These are phyloP conservation scores for Paramecium tetraurelia DNA, from an alignment of 73 alveolate genomes.

Conservation along the genomic window DNA sequence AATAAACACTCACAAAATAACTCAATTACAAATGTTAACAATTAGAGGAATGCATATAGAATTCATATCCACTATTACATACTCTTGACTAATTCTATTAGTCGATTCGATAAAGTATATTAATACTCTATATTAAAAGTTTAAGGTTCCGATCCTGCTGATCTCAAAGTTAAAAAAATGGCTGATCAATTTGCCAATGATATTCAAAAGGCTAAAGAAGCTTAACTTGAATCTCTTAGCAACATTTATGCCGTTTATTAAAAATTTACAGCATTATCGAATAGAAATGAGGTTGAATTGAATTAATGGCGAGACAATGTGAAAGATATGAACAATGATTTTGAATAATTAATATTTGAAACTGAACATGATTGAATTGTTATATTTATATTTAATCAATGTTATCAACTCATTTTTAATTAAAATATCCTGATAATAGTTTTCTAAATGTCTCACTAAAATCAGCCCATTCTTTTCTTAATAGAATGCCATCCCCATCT, in stretches of 20 bases:
- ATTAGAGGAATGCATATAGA: constrained; percentile 18
- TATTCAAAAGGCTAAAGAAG: constrained; percentile 19
- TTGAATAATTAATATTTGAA: constrained; percentile 37
- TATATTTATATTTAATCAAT: background rate
- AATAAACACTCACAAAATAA: constrained; percentile 17
- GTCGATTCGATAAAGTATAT: constrained; percentile 21
- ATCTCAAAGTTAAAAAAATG: constrained; percentile 6
- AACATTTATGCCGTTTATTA: background rate
- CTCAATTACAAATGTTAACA: background rate
- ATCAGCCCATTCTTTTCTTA: constrained; percentile 28
- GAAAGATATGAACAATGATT: constrained; percentile 6
- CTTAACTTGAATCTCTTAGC: background rate
- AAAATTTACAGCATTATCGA: background rate
- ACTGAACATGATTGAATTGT: constrained; percentile 48
- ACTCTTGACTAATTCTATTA: constrained; percentile 30
- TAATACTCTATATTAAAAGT: background rate
- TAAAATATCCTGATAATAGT: background rate
- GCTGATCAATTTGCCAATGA: constrained; percentile 22
- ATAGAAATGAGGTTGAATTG: constrained; percentile 13
- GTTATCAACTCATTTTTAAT: background rate
- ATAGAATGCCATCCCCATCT: background rate
- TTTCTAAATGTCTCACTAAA: constrained; percentile 20
- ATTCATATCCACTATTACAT: background rate
- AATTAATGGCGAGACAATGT: background rate
- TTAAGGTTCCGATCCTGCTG: constrained; percentile 44